Evolutionary conservation across 73 alveolate species (phyloP).

Genomic region (Blepharisma stoltei): DNA sequence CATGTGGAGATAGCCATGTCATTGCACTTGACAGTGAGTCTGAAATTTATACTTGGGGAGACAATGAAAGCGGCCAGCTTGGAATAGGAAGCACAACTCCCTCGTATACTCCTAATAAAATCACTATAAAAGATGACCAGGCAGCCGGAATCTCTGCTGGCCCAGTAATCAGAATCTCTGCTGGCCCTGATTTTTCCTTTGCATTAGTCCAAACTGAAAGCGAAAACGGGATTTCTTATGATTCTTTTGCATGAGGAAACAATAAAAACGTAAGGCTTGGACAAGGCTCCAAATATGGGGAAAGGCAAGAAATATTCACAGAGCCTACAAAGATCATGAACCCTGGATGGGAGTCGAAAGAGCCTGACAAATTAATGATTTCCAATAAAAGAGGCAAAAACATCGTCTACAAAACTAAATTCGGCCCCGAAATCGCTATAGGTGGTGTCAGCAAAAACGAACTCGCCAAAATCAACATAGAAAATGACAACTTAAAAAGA

Average conservation of each 20-base stretch:
- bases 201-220: neutral
- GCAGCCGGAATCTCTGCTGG: neutral
- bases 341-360: neutral
- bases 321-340: neutral
- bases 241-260: conserved; percentile 1
- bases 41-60: conserved; percentile 62
- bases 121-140: neutral
- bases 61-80: conserved; percentile 36
- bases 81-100: conserved; percentile 12
- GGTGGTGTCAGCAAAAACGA: neutral
- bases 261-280: neutral
- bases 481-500: conserved; percentile 4
- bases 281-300: neutral
- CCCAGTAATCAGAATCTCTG: conserved; percentile 7
- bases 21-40: conserved; percentile 47
- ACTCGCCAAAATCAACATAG: neutral
- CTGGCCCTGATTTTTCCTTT: conserved; percentile 13
- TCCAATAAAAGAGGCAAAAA: conserved; percentile 25
- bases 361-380: neutral
- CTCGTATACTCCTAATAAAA: neutral
- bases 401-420: neutral
- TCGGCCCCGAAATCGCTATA: neutral
- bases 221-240: neutral
- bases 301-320: neutral
- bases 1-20: conserved; percentile 64